Evolutionary conservation across 2,329 filamentous ascomycete genomes (phyloP).

Genomic region (Colletotrichum chlorophyti): DNA sequence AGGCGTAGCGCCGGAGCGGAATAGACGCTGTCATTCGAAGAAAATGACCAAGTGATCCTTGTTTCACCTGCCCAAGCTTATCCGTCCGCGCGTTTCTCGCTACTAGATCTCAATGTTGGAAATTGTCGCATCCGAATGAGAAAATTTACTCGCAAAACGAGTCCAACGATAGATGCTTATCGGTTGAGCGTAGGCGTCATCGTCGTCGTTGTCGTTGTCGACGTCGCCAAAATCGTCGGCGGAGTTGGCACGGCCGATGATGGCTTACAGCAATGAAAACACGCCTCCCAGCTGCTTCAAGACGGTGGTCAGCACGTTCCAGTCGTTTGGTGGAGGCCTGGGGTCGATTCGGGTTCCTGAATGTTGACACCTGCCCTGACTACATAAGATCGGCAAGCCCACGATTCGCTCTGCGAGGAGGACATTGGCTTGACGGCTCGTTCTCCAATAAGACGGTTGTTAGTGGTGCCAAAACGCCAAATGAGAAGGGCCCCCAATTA

Average conservation of each 20-base stretch:
- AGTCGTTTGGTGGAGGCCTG: slow-evolving; percentile 25
- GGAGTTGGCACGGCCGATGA: slow-evolving; percentile 14
- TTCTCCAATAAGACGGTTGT: too few relatives aligned
- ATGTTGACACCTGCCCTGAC: slow-evolving; percentile 21
- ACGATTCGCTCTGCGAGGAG: not conserved
- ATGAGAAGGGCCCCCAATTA: not conserved
- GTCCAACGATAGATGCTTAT: too few relatives aligned
- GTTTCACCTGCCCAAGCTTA: slow-evolving; percentile 26
- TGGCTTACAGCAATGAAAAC: slow-evolving; percentile 14
- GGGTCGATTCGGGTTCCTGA: not conserved
- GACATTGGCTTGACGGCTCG: not conserved
- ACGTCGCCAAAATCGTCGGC: slow-evolving; percentile 4
- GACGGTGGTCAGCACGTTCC: slow-evolving; percentile 20
- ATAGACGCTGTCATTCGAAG: not conserved
- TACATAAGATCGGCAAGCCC: not conserved
- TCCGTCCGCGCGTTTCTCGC: not conserved
- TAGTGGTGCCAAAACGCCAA: too few relatives aligned
- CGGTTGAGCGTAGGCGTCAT: too few relatives aligned
- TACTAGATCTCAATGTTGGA: not conserved
- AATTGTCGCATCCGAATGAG: too few relatives aligned
- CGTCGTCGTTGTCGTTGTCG: not conserved
- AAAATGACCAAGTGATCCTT: slow-evolving; percentile 12
- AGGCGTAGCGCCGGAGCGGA: too few relatives aligned
- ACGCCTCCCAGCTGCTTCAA: not conserved
- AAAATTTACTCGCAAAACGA: too few relatives aligned